Evolutionary conservation across 2,329 filamentous ascomycete species (phyloP).

Genomic region (Fusarium euwallaceae): DNA sequence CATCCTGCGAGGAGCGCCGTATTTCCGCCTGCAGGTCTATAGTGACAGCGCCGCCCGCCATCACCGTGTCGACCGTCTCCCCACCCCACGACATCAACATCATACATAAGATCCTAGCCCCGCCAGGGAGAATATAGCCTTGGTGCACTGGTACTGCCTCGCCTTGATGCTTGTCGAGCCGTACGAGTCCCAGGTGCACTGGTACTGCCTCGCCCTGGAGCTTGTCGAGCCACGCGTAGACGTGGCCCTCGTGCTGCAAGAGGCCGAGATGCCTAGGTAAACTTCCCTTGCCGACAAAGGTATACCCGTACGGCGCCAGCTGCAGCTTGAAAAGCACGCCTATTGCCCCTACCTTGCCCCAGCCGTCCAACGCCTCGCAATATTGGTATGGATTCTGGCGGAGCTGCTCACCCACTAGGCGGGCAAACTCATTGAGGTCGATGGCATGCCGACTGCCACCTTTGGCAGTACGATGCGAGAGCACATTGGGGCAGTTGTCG

Average conservation of each 20-base stretch:
- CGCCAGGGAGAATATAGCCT: neutral
- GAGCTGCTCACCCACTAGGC: conserved; percentile 20
- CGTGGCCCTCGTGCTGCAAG: neutral
- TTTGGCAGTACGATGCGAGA: conserved; percentile 19
- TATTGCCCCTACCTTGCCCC: neutral
- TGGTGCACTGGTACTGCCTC: too few species aligned
- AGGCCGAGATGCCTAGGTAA: neutral
- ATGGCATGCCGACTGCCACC: conserved; percentile 29
- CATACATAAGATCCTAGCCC: neutral
- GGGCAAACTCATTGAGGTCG: conserved; percentile 13
- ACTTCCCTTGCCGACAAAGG: neutral
- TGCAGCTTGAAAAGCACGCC: neutral
- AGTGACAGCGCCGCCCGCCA: too few species aligned
- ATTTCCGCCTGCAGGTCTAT: neutral
- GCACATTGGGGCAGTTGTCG: conserved; percentile 39
- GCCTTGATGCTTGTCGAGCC: neutral
- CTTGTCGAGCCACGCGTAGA: neutral
- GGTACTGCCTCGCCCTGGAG: neutral
- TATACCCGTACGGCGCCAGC: neutral
- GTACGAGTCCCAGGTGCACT: neutral
- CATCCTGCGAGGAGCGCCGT: neutral
- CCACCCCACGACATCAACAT: neutral
- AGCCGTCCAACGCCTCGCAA: neutral
- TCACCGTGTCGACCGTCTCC: neutral
- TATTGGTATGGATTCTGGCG: conserved; percentile 20